Evolutionary conservation across 345 rosid species (phyloP).

Genomic region (Clarkia xantiana): DNA sequence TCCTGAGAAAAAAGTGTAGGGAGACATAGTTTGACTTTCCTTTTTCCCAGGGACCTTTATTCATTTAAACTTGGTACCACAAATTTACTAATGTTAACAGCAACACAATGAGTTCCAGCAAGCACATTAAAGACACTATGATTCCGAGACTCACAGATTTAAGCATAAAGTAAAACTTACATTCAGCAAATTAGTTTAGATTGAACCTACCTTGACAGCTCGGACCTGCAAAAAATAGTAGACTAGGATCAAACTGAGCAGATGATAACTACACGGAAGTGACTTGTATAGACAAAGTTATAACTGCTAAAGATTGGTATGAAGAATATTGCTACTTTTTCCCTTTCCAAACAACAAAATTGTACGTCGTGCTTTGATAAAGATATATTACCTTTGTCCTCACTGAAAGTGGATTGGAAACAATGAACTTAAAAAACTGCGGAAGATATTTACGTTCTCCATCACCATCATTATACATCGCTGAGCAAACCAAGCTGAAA

Average conservation of each 20-base stretch:
- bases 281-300: neutral
- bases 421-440: conserved; percentile 85
- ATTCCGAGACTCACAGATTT: neutral
- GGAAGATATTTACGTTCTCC: conserved; percentile 92
- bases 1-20: conserved; percentile 36
- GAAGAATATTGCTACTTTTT: neutral
- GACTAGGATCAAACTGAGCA: neutral
- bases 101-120: neutral
- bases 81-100: neutral
- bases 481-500: conserved; percentile 84
- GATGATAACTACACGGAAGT: neutral
- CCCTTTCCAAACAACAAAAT: neutral
- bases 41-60: neutral
- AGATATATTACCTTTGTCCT: conserved; percentile 72
- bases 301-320: no score
- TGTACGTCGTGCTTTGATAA: neutral
- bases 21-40: neutral
- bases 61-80: neutral
- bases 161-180: conserved; percentile 14
- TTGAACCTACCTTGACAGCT: conserved; percentile 61
- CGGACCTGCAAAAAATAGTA: conserved; percentile 62
- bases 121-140: neutral
- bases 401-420: conserved; percentile 85
- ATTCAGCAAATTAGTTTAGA: conserved; percentile 14
- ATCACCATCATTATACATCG: conserved; percentile 69